Conservation (phyloP, 139 green algal species). For the Edaphochlamys debaryana region DNA sequence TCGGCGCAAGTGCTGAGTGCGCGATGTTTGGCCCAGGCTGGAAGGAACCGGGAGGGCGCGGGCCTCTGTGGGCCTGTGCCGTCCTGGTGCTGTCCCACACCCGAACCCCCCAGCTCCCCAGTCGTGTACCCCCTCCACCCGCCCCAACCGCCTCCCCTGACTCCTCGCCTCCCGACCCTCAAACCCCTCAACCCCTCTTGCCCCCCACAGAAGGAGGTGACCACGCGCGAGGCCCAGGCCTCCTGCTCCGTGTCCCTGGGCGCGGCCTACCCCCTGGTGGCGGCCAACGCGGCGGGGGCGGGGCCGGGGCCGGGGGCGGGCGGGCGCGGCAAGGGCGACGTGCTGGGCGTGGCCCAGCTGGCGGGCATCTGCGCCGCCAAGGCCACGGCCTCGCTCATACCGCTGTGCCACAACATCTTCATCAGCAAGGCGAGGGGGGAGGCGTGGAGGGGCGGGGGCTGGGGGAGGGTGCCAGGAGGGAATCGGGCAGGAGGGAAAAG, state of each 20-base stretch:
- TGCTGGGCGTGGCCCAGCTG: constrained; percentile 86
- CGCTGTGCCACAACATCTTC: constrained; percentile 88
- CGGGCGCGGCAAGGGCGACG: constrained; percentile 94
- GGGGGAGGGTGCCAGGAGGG: background rate
- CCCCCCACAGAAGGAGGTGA: constrained; percentile 62
- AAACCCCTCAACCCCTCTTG: too few relatives aligned
- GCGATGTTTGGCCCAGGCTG: too few relatives aligned
- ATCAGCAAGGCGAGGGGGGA: constrained; percentile 73
- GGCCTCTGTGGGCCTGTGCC: too few relatives aligned
- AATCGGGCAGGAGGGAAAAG: background rate
- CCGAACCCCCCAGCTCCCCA: too few relatives aligned
- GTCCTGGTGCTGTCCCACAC: too few relatives aligned
- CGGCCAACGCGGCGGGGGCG: constrained; percentile 73
- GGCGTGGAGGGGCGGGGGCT: too few relatives aligned
- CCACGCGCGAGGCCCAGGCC: constrained; percentile 69
- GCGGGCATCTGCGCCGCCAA: constrained; percentile 96
- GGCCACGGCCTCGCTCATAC: constrained; percentile 84
- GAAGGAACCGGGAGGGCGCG: too few relatives aligned
- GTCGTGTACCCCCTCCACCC: too few relatives aligned
- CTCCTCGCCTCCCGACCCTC: too few relatives aligned
- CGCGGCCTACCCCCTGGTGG: constrained; percentile 73
- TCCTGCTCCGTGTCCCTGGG: constrained; percentile 79
- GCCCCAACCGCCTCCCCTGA: too few relatives aligned
- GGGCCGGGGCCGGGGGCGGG: too few relatives aligned
- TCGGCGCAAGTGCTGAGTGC: too few relatives aligned